Evolutionary conservation across 805 yeast genomes (phyloP), one percentile per base, ranked within the genome.

Genomic region (Candida easanensis): DNA sequence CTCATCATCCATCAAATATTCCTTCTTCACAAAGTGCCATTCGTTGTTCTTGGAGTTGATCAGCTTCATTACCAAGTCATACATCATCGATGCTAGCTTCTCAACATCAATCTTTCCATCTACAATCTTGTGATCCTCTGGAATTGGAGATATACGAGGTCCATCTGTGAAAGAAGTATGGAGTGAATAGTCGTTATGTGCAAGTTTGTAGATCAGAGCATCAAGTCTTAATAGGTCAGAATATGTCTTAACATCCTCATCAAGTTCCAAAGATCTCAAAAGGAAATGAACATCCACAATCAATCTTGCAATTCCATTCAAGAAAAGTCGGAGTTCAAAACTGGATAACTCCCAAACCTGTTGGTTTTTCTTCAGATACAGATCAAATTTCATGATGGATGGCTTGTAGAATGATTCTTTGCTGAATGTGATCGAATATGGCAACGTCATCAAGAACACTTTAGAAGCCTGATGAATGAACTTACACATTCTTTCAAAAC

Each of bases 21-120:
- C 48, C 26, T 43, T 39, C 32, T 51, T 49, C 15, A 57, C 57
- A 11, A 58, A 44, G 32, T 56, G 58, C 62, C 62, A 58, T 25
- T 58, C 61, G 32, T 47, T 47, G 25, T 53, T 51, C 44, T 49
- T 55, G 22, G 41, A 36, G 31, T 34, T 36, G 28, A 52, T 46
- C 30, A 45, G 42, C 13, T 26, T 31, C 15, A 16, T 33, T 16
- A 52, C 33, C 15, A 30, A 38, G 4, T 18, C 25, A 8, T 35
- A 33, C 13, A 42, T 38, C 26, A 34, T 21, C 4, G 11, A 3
- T 3, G 38, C 25, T 22, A 52, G 34, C 16, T 26, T 39, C 20
- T 46, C 51, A 4, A 43, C 20, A 30, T 50, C 49, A 1, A 48
- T 26, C 14, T 14, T 13, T 10, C 36, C 39, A 13, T 36, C 38